Base-by-base conservation (phyloP, 495 filamentous ascomycete genomes). In the Daldinia bambusicola region DNA sequence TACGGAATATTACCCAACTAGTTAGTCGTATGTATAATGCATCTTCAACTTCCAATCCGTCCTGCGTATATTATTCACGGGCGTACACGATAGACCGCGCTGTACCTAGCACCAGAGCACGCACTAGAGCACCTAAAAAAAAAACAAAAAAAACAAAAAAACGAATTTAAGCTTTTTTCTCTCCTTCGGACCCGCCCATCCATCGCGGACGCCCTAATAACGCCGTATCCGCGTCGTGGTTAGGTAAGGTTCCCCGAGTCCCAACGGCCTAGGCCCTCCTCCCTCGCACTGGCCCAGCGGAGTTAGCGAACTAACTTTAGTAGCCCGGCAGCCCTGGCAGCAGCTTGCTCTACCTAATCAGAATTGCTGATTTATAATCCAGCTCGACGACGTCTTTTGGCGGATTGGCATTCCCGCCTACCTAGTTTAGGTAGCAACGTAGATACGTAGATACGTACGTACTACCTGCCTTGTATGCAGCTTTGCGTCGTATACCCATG, bases 311-410 rank as follows among this genome's bases (percentile, higher is more conserved):
- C 48, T 1, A 26, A 26, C 26, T 26, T 26, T 26, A 26, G 3
- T 26, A 26, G 26, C 26, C 26, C 3, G 26, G 26, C n/a, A n/a
- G n/a, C n/a, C 26, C 26, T 26, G 26, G 26, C 3, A 55, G 43
- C 43, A 2, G 16, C 16, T 20, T 32, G 16, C 30, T 38, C 18
- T 14, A 5, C 4, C 34, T 34, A 22, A 56, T 40, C n/a, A 38
- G 41, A 22, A 5, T 58, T 43, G 34, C n/a, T 62, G 59, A 69
- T 69, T 63, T 69, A 56, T 68, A 68, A 68, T 68, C 31, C 2
- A 40, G 20, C 18, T 36, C 5, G 4, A 22, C 13, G 12, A 53
- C 50, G 13, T 13, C 40, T 43, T 12, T 16, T 16, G 2, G 2
- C 9, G 9, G 14, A n/a, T n/a, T n/a, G n/a, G n/a, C n/a, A n/a